Evolutionary conservation across 2,329 filamentous ascomycete genomes (phyloP).

Genomic region (Diaporthe amygdali): DNA sequence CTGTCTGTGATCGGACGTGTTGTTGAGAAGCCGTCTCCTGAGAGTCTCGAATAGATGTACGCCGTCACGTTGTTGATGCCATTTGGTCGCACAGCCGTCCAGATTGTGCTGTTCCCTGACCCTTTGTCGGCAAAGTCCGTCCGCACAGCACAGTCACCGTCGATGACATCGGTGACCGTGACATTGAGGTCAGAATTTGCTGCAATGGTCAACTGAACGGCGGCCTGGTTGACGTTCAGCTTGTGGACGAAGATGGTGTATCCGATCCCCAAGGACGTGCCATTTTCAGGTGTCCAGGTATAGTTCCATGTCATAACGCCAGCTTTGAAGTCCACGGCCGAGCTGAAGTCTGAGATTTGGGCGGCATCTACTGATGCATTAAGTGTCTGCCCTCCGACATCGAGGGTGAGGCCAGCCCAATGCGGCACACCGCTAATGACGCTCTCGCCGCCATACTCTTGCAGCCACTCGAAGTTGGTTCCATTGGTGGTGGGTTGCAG

Average conservation of each 20-base stretch:
- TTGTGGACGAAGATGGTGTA: slow-evolving; percentile 73
- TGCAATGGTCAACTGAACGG: slow-evolving; percentile 61
- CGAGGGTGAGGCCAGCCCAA: slow-evolving; percentile 50
- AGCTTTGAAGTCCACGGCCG: slow-evolving; percentile 66
- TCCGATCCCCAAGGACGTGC: slow-evolving; percentile 57
- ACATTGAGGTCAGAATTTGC: slow-evolving; percentile 57
- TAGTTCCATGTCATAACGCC: slow-evolving; percentile 70
- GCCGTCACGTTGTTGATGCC: slow-evolving; percentile 68
- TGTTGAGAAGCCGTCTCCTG: slow-evolving; percentile 46
- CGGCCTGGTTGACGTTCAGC: slow-evolving; percentile 59
- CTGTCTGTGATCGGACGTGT: slow-evolving; percentile 48
- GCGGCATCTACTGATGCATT: slow-evolving; percentile 64
- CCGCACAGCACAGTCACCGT: slow-evolving; percentile 71
- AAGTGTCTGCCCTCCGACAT: slow-evolving; percentile 59
- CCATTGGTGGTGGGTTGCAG: slow-evolving; percentile 61
- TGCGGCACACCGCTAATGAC: slow-evolving; percentile 76
- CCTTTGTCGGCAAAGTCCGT: slow-evolving; percentile 64
- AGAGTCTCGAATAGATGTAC: slow-evolving; percentile 50
- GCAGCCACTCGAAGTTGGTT: slow-evolving; percentile 71
- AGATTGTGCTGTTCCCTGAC: slow-evolving; percentile 55
- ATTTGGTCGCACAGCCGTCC: slow-evolving; percentile 66
- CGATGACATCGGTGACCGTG: slow-evolving; percentile 69
- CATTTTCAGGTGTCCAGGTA: slow-evolving; percentile 64
- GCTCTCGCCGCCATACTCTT: slow-evolving; percentile 65
- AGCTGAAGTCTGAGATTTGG: slow-evolving; percentile 65